Base-by-base conservation (phyloP, 164 flowering plant genomes). In the Pachysandra terminalis region DNA sequence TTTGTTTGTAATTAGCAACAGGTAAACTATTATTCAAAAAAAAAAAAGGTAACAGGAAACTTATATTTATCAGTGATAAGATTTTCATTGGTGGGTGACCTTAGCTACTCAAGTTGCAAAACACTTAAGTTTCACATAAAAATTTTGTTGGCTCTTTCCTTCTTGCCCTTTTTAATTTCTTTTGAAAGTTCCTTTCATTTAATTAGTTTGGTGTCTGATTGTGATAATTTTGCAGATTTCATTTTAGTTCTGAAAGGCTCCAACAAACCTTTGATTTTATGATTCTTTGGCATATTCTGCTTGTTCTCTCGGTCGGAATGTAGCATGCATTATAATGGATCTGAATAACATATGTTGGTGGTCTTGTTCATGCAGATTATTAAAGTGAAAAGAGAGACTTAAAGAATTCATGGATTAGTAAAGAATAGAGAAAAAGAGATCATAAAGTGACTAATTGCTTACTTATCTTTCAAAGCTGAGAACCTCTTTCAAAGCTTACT, bases 311-410 rank as follows among this genome's bases (percentile, higher is more conserved):
- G 41, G 69, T 71, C 37, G 22, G 59, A 51, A 68, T 76, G 72
- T 64, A 64, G 26, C 75, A 60, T 63, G 67, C 76, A 40, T 70
- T 73, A 52, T 73, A 24, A 61, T 77, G 61, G 70, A 69, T 72
- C 8, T 77, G 75, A 74, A 83, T 83, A 69, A 78, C 75, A 78
- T 77, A 70, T 81, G 73, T 60, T 75, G 79, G 73, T 79, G 84
- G 68, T 77, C 72, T 83, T 84, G 78, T 85, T 72, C 66, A 77
- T 89, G 94, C 94, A 89, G 91, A 89, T 89, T 71, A 69, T 80
- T 78, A 78, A 80, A 71, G 80, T 82, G 84, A 81, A 82, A 84
- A 32, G 37, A n/a, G n/a, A 76, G 77, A 80, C 74, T 72, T 79
- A 85, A 84, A 83, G 81, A 79, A 81, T 79, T 53, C 85, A 74